Conservation (phyloP, 129 eudicot species). For the Flaveria brownii region DNA sequence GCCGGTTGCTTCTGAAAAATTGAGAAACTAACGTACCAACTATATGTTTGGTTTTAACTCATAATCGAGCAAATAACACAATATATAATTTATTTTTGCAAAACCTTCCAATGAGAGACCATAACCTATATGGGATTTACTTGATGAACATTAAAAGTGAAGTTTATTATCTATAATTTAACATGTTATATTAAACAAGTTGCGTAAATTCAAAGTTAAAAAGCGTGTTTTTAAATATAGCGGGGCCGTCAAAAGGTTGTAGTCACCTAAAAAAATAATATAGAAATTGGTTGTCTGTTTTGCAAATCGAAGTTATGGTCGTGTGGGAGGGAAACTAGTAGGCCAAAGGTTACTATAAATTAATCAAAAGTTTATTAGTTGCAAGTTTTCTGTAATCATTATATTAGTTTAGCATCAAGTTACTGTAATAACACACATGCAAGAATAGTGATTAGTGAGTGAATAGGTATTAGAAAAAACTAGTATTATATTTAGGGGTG, state of each 20-base stretch:
- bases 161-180: neutral
- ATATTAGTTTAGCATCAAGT: neutral
- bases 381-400: neutral
- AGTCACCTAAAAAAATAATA: neutral
- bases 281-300: neutral
- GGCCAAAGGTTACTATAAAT: constrained; percentile 27
- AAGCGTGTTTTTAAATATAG: neutral
- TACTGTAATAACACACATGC: neutral
- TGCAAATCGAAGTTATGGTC: constrained; percentile 27
- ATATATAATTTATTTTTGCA: too few relatives aligned
- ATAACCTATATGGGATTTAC: neutral
- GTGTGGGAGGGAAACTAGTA: constrained; percentile 31
- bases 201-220: neutral
- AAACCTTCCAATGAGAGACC: too few relatives aligned
- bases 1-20: too few relatives aligned
- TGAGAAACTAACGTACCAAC: too few relatives aligned
- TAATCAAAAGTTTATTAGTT: constrained; percentile 19
- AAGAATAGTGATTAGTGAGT: neutral
- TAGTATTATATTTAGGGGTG: too few relatives aligned
- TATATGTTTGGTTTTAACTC: too few relatives aligned
- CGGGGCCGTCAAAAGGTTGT: constrained; percentile 8
- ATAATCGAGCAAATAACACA: too few relatives aligned
- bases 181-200: neutral
- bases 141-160: neutral
- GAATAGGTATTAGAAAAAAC: neutral